Evolutionary conservation across 106 monocot genomes (phyloP).

Genomic region (Allium cepa): DNA sequence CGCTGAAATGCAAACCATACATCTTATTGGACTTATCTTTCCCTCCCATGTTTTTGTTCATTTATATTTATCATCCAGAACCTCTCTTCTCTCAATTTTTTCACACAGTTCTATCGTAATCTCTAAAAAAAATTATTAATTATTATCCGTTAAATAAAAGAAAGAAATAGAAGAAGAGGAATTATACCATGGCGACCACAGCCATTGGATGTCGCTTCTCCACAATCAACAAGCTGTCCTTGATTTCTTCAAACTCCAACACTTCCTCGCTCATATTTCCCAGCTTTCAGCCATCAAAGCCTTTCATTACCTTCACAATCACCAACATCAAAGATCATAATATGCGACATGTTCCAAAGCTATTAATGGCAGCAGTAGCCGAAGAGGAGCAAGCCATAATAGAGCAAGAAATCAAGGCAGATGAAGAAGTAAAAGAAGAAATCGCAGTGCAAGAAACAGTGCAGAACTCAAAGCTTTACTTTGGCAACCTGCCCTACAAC

Average conservation of each 20-base stretch:
- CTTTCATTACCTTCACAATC: slow-evolving; percentile 2
- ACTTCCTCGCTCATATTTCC: background rate
- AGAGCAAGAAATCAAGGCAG: background rate
- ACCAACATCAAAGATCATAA: slow-evolving; percentile 8
- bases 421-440: slow-evolving; percentile 7
- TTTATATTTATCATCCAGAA: background rate
- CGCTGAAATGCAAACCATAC: slow-evolving; percentile 22
- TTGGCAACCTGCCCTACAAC: slow-evolving; percentile 89
- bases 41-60: background rate
- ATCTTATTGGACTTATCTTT: slow-evolving; percentile 21
- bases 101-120: background rate
- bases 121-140: no score
- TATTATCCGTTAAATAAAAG: no score
- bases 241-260: slow-evolving; percentile 14
- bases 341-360: slow-evolving; percentile 7
- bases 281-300: slow-evolving; percentile 10
- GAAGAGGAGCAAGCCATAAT: slow-evolving; percentile 26
- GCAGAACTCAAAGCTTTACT: slow-evolving; percentile 76
- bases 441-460: background rate
- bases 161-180: background rate
- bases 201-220: slow-evolving; percentile 42
- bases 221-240: slow-evolving; percentile 5
- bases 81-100: background rate
- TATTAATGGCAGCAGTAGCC: slow-evolving; percentile 25
- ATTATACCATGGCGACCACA: slow-evolving; percentile 15